phyloP scores from a whole-genome alignment of 352 stramenopile genomes.

The Pythium plurisporium region DNA sequence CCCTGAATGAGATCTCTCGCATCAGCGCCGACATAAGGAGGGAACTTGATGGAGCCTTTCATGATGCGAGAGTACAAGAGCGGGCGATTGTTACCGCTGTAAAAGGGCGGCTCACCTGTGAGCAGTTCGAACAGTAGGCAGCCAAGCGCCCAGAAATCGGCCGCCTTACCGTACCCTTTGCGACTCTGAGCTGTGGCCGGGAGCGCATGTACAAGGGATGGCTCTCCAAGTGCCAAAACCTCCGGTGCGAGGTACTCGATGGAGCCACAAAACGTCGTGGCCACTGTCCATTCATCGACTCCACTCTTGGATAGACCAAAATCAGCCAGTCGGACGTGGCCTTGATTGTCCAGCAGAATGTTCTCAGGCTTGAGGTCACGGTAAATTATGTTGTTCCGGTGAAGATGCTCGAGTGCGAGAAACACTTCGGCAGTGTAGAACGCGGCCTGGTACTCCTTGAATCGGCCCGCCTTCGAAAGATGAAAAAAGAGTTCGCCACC shows the following conservation, averaged over 20 bases:
- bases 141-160: slow-evolving; percentile 92
- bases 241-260: slow-evolving; percentile 92
- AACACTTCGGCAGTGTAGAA: slow-evolving; percentile 86
- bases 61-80: slow-evolving; percentile 68
- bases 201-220: background rate
- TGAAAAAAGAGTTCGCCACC: slow-evolving; percentile 85
- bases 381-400: slow-evolving; percentile 69
- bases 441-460: slow-evolving; percentile 77
- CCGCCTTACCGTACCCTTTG: slow-evolving; percentile 85
- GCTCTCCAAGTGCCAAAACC: slow-evolving; percentile 46
- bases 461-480: slow-evolving; percentile 64
- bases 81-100: slow-evolving; percentile 78
- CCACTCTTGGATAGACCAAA: slow-evolving; percentile 83
- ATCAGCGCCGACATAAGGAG: slow-evolving; percentile 52
- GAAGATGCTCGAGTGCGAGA: slow-evolving; percentile 79
- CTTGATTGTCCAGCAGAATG: slow-evolving; percentile 64
- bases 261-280: slow-evolving; percentile 87
- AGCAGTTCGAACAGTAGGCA: slow-evolving; percentile 95
- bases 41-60: slow-evolving; percentile 68
- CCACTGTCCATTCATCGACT: slow-evolving; percentile 67
- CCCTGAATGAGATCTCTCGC: slow-evolving; percentile 80
- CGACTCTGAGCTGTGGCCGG: slow-evolving; percentile 33
- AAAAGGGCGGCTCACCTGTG: slow-evolving; percentile 88
- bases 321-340: slow-evolving; percentile 77
- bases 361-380: slow-evolving; percentile 77